phyloP scores from a whole-genome alignment of 208 protist species.

The Lotmaria passim region DNA sequence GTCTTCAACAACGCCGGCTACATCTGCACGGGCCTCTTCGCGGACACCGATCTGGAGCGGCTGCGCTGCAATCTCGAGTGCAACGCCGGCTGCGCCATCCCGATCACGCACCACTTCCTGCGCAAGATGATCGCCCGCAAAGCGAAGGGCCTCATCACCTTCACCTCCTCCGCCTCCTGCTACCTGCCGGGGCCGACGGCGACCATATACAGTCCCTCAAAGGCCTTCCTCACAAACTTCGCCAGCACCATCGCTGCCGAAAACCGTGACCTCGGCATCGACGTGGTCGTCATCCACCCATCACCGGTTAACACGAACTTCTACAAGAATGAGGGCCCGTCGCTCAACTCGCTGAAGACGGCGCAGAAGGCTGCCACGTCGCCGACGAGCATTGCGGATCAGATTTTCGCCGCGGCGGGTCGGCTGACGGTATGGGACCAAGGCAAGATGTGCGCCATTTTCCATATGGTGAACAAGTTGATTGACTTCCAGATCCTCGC shows the following conservation, averaged over 20 bases:
- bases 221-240: slow-evolving; percentile 92
- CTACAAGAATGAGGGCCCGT: slow-evolving; percentile 87
- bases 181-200: slow-evolving; percentile 90
- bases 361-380: slow-evolving; percentile 73
- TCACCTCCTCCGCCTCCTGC: slow-evolving; percentile 83
- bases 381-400: slow-evolving; percentile 80
- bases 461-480: slow-evolving; percentile 82
- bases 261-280: slow-evolving; percentile 82
- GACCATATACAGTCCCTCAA: slow-evolving; percentile 91
- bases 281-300: slow-evolving; percentile 88
- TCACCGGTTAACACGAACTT: slow-evolving; percentile 91
- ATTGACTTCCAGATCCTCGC: slow-evolving; percentile 86
- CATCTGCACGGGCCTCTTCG: slow-evolving; percentile 90
- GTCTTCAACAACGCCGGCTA: slow-evolving; percentile 96
- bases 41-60: slow-evolving; percentile 78
- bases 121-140: slow-evolving; percentile 85
- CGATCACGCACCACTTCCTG: slow-evolving; percentile 92
- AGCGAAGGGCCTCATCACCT: slow-evolving; percentile 85
- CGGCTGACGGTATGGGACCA: slow-evolving; percentile 89
- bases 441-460: slow-evolving; percentile 65
- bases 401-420: slow-evolving; percentile 85
- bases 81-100: slow-evolving; percentile 86
- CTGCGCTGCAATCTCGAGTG: slow-evolving; percentile 90
- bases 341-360: slow-evolving; percentile 70
- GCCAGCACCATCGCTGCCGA: slow-evolving; percentile 80